phyloP scores from a whole-genome alignment of 1,284 basidiomycete genomes.

The Neonothopanus nambi region DNA sequence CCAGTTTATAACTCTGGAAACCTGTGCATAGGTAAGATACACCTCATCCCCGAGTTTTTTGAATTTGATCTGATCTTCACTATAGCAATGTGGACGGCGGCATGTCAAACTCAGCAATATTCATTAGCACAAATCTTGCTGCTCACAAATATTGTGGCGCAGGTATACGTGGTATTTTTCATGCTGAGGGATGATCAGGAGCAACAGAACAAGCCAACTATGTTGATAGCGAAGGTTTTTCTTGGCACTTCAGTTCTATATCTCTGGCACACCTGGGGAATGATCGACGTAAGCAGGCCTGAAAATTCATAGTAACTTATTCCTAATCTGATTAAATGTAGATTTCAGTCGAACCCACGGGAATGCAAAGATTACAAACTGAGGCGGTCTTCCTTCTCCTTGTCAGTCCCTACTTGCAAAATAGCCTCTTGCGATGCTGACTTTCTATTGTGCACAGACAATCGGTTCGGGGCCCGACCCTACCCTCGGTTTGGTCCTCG shows the following conservation, averaged over 20 bases:
- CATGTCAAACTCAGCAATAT: not conserved
- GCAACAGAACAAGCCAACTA: not conserved
- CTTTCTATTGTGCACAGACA: slow-evolving; percentile 2
- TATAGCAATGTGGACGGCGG: slow-evolving; percentile 3
- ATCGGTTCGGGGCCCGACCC: slow-evolving; percentile 14
- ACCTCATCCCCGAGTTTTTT: not conserved
- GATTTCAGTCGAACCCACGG: not conserved
- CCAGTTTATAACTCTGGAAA: slow-evolving; percentile 6
- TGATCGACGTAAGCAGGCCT: slow-evolving; percentile 3
- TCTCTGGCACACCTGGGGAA: slow-evolving; percentile 11
- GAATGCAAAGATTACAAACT: not conserved
- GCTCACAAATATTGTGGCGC: not conserved
- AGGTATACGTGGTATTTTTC: slow-evolving; percentile 1
- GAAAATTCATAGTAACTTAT: not conserved
- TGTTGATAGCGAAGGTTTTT: slow-evolving; percentile 2
- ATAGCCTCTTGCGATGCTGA: not conserved
- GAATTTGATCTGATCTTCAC: not conserved
- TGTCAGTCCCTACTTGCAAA: not conserved
- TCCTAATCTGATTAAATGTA: not conserved
- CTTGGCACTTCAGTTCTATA: slow-evolving; percentile 3
- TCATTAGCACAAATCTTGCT: slow-evolving; percentile 6
- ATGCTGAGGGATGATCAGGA: not conserved
- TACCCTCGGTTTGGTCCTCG: slow-evolving; percentile 7
- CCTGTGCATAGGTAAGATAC: slow-evolving; percentile 2
- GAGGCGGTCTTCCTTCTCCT: not conserved